Evolutionary conservation across 2,329 filamentous ascomycete species (phyloP).

Genomic region (Elsinoe fawcettii): DNA sequence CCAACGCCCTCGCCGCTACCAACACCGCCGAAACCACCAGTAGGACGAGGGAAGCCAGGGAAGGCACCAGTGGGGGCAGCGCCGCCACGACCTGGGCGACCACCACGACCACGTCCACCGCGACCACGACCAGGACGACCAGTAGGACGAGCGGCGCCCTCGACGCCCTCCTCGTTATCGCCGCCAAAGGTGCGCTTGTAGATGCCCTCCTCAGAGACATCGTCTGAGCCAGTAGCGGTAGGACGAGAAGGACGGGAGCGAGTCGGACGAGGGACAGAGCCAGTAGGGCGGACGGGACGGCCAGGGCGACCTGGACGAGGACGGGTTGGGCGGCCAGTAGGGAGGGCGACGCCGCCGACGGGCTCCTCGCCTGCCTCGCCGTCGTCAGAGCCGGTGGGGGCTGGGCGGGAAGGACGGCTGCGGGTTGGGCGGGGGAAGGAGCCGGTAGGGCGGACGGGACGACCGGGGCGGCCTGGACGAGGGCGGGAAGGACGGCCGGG

Average conservation of each 20-base stretch:
- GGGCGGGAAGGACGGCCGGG: not conserved
- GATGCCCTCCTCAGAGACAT: not conserved
- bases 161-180: not conserved
- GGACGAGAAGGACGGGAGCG: not conserved
- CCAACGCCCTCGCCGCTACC: not conserved
- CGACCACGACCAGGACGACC: constrained; percentile 1
- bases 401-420: not conserved
- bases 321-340: not conserved
- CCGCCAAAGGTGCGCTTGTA: not conserved
- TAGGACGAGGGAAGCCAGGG: constrained; percentile 4
- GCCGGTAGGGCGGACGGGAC: not conserved
- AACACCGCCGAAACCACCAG: not conserved
- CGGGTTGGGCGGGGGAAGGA: not conserved
- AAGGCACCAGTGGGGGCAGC: not conserved
- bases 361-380: too few relatives aligned
- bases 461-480: not conserved
- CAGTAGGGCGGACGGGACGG: not conserved
- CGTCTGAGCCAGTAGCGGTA: not conserved
- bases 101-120: too few relatives aligned
- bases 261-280: not conserved
- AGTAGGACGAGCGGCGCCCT: not conserved
- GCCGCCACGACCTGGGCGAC: not conserved
- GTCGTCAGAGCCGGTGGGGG: not conserved
- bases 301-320: not conserved
- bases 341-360: not conserved